Evolutionary conservation across 352 stramenopile species (phyloP), one percentile per base, ranked within the genome.

Genomic region (Globisporangium mamillatum): DNA sequence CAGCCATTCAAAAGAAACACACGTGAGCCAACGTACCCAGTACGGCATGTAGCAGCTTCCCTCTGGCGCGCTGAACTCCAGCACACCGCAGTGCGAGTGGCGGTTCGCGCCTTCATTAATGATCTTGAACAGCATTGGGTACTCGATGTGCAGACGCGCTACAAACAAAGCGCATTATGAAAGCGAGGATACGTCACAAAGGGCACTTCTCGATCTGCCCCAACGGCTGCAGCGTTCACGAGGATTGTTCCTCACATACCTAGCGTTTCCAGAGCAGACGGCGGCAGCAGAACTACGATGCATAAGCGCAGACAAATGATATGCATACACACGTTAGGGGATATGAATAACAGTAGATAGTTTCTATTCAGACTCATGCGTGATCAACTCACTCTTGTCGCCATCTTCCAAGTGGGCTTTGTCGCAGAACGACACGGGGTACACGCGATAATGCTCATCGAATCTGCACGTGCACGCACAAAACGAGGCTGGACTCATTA

Each of bases 101-200:
- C 92, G 95, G 29, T 95, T 91, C 60, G 80, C 81, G 12, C 74
- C 82, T 72, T 94, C 81, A 56, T 95, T 97, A 6, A 88, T 90
- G 50, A 99, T 84, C 71, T 98, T 95, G 76, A 99, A 99, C 14
- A 99, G 88, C 97, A 99, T 99, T 64, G 98, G 98, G 76, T 99
- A 99, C 76, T 99, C 97, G 29, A 99, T 98, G 74, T 99, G 92
- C 55, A 98, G 79, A 29, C 84, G 84, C 36, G 84, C 86, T 94
- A 58, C 6, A 66, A n/a, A n/a, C 16, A n/a, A n/a, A 50, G 12
- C 16, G 41, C 41, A 50, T 20, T 7, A 9, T 41, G 62, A 2
- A 48, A 56, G 24, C 69, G 60, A 66, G 75, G 38, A 20, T 20
- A 18, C 14, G 16, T n/a, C 22, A n/a, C 4, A 9, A 50, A 18